Evolutionary conservation across 371 early-diverging fungal species (phyloP).

Genomic region (Mucor saturninus): DNA sequence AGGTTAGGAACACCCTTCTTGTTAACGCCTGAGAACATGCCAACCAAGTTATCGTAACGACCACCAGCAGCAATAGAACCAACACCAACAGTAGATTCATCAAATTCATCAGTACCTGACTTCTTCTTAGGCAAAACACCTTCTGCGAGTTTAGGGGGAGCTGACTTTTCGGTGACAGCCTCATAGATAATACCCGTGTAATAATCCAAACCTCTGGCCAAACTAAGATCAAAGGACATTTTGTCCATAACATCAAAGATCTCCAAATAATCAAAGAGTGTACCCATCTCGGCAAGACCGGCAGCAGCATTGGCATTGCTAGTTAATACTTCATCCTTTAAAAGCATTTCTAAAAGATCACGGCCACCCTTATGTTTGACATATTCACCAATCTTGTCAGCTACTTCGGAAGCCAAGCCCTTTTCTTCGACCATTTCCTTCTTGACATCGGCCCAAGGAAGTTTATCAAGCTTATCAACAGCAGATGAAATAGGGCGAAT

Average conservation of each 20-base stretch:
- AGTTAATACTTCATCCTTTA: conserved; percentile 65
- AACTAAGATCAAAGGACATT: conserved; percentile 92
- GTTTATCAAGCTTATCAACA: conserved; percentile 96
- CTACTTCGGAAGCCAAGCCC: conserved; percentile 77
- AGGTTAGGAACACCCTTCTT: conserved; percentile 70
- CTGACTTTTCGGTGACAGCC: conserved; percentile 81
- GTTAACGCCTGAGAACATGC: conserved; percentile 84
- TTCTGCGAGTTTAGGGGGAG: conserved; percentile 56
- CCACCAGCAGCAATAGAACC: conserved; percentile 99
- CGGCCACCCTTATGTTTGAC: conserved; percentile 83
- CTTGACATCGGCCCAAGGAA: conserved; percentile 94
- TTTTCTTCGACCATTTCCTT: conserved; percentile 95
- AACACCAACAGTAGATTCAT: conserved; percentile 86
- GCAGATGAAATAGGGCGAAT: conserved; percentile 95
- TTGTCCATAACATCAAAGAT: conserved; percentile 78
- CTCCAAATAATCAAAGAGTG: conserved; percentile 86
- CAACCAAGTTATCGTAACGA: conserved; percentile 98
- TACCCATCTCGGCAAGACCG: conserved; percentile 90
- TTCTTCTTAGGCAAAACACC: conserved; percentile 45
- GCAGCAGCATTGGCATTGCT: conserved; percentile 75
- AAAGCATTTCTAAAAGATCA: conserved; percentile 79
- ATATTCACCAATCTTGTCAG: conserved; percentile 91
- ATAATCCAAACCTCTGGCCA: conserved; percentile 99
- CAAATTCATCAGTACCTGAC: conserved; percentile 55
- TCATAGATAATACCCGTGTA: conserved; percentile 99